Conservation (phyloP, 306 rosid species). For the Prunus padus region DNA sequence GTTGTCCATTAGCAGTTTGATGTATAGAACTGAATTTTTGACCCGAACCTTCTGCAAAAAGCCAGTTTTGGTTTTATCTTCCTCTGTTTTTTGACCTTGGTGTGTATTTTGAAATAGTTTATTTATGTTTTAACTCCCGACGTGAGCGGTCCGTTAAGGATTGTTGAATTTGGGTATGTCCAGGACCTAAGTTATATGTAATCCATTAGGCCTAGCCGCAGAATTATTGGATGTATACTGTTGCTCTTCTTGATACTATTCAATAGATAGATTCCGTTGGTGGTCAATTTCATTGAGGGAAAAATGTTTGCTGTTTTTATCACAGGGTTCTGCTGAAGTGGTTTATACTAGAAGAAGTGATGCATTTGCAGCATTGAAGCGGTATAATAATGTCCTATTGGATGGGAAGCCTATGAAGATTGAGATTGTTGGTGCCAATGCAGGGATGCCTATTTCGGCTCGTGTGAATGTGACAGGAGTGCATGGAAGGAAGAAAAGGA, state of each 20-base stretch:
- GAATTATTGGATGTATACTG: background rate
- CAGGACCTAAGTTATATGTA: background rate
- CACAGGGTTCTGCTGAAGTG: slow-evolving; percentile 96
- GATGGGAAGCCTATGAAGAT: slow-evolving; percentile 98
- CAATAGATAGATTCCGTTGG: background rate
- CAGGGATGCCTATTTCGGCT: slow-evolving; percentile 67
- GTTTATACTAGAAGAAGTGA: slow-evolving; percentile 89
- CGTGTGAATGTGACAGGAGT: slow-evolving; percentile 81
- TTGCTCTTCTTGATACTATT: background rate
- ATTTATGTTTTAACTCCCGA: background rate
- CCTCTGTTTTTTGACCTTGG: background rate
- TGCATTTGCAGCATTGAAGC: slow-evolving; percentile 89
- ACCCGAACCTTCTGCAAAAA: background rate
- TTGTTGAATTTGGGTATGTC: background rate
- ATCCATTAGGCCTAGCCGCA: background rate
- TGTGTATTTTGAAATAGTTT: background rate
- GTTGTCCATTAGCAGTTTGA: background rate
- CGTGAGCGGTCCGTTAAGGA: background rate
- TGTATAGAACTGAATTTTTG: background rate
- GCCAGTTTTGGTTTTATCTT: background rate
- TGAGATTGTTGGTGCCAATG: slow-evolving; percentile 72
- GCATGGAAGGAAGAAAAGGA: slow-evolving; percentile 79
- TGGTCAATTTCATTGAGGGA: background rate
- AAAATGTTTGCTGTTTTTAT: slow-evolving; percentile 1
- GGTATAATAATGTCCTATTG: slow-evolving; percentile 81